These are phyloP conservation scores for Malassezia sp. DNA, from an alignment of 1,284 basidiomycete species.

Conservation along the genomic window DNA sequence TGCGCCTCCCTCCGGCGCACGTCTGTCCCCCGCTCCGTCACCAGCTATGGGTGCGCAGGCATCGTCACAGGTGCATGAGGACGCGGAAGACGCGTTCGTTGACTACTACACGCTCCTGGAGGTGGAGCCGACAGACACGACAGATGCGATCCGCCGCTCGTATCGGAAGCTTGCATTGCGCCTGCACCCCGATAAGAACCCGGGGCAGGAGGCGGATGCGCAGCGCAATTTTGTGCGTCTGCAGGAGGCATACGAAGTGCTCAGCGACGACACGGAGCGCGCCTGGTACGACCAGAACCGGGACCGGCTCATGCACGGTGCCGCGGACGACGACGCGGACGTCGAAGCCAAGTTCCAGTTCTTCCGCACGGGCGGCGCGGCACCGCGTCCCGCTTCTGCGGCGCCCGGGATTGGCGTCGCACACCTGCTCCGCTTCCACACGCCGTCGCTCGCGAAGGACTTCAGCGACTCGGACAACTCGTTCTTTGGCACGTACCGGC, in stretches of 20 bases:
- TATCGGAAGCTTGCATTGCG: constrained; percentile 46
- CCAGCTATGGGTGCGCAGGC: constrained; percentile 14
- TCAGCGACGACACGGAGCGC: constrained; percentile 55
- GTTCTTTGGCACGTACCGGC: constrained; percentile 81
- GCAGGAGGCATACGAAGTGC: constrained; percentile 84
- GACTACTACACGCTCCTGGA: constrained; percentile 42
- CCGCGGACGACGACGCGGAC: constrained; percentile 27
- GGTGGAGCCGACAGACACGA: constrained; percentile 32
- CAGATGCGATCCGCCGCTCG: constrained; percentile 40
- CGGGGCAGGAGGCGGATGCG: constrained; percentile 62
- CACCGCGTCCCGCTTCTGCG: constrained; percentile 53
- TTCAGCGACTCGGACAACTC: constrained; percentile 52
- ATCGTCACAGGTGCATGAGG: constrained; percentile 11
- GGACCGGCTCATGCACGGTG: constrained; percentile 53
- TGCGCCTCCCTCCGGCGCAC: too few species aligned
- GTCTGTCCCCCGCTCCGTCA: too few species aligned
- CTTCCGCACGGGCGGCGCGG: constrained; percentile 57
- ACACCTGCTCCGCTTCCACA: constrained; percentile 76
- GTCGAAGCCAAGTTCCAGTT: constrained; percentile 56
- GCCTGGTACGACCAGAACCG: constrained; percentile 98
- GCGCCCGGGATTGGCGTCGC: constrained; percentile 68
- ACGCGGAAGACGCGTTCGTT: constrained; percentile 28
- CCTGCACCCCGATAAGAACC: constrained; percentile 50
- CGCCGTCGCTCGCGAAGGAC: constrained; percentile 59
- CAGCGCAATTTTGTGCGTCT: constrained; percentile 76